phyloP scores from a whole-genome alignment of 768 basidiomycete genomes.

The Russula brevipes region DNA sequence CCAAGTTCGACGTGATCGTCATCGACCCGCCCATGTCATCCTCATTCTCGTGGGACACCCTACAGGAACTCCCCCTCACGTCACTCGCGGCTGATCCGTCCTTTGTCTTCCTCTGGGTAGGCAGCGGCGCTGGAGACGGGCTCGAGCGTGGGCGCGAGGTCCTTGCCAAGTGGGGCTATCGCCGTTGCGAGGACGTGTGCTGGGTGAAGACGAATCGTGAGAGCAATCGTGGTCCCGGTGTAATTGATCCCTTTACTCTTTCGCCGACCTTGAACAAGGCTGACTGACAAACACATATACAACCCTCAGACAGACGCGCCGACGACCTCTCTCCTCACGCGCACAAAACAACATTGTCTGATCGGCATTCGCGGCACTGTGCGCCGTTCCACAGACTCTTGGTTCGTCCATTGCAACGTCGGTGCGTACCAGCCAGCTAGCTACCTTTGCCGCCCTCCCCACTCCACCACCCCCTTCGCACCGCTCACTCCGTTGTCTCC shows the following conservation, averaged over 20 bases:
- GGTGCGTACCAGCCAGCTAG: slow-evolving; percentile 41
- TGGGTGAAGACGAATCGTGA: slow-evolving; percentile 92
- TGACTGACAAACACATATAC: neutral
- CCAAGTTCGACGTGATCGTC: slow-evolving; percentile 87
- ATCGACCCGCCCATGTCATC: slow-evolving; percentile 88
- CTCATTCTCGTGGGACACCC: slow-evolving; percentile 78
- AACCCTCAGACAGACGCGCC: slow-evolving; percentile 67
- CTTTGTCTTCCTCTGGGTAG: slow-evolving; percentile 96
- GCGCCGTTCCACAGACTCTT: slow-evolving; percentile 85
- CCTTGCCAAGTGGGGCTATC: slow-evolving; percentile 89
- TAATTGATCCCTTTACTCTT: slow-evolving; percentile 34
- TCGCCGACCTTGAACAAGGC: neutral
- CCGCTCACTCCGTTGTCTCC: no score
- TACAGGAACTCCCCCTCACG: slow-evolving; percentile 77
- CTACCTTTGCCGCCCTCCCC: no score
- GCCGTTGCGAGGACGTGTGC: slow-evolving; percentile 95
- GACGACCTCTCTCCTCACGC: slow-evolving; percentile 77
- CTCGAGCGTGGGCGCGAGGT: slow-evolving; percentile 89
- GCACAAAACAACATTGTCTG: slow-evolving; percentile 93
- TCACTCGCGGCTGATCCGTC: slow-evolving; percentile 83
- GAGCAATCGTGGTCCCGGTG: slow-evolving; percentile 69
- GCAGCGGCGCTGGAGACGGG: slow-evolving; percentile 83
- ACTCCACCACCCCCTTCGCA: neutral
- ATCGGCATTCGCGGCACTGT: slow-evolving; percentile 98
- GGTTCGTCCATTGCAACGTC: slow-evolving; percentile 98